Conservation (phyloP, 495 filamentous ascomycete genomes). For the Margaritispora aquatica region DNA sequence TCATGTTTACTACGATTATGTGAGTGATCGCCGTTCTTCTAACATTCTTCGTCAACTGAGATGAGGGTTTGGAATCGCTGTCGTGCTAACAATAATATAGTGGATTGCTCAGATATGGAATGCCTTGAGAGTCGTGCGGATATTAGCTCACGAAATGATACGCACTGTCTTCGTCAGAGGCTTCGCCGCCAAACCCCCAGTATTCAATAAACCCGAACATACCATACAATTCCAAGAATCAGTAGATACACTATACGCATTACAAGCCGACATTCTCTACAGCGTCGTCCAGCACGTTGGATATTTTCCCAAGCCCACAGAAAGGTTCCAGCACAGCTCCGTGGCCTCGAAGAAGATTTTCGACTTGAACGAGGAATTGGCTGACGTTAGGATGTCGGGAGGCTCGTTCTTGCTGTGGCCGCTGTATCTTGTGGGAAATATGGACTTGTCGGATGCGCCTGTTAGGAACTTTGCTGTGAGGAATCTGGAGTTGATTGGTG, state of each 20-base stretch:
- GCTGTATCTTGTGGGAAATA: slow-evolving; percentile 36
- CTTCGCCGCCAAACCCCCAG: slow-evolving; percentile 16
- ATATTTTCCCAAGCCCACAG: neutral
- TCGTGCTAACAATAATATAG: slow-evolving; percentile 18
- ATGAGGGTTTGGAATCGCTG: neutral
- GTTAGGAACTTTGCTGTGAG: slow-evolving; percentile 36
- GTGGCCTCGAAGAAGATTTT: neutral
- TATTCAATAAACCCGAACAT: slow-evolving; percentile 9
- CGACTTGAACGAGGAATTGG: neutral
- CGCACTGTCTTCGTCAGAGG: slow-evolving; percentile 27
- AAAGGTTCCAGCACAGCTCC: neutral
- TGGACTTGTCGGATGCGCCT: slow-evolving; percentile 27
- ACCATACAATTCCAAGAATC: slow-evolving; percentile 19
- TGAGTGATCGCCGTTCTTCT: neutral
- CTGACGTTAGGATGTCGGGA: slow-evolving; percentile 18
- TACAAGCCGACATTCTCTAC: slow-evolving; percentile 38
- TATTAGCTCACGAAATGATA: slow-evolving; percentile 49
- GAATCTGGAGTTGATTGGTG: slow-evolving; percentile 35
- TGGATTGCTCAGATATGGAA: slow-evolving; percentile 60
- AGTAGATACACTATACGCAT: slow-evolving; percentile 23
- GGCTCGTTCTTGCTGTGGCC: slow-evolving; percentile 43
- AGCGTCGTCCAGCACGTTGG: slow-evolving; percentile 42
- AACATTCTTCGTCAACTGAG: neutral
- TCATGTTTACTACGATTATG: slow-evolving; percentile 52
- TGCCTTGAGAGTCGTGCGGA: slow-evolving; percentile 54